Evolutionary conservation across 148 eudicot genomes (phyloP).

Genomic region (Cornus suecica): DNA sequence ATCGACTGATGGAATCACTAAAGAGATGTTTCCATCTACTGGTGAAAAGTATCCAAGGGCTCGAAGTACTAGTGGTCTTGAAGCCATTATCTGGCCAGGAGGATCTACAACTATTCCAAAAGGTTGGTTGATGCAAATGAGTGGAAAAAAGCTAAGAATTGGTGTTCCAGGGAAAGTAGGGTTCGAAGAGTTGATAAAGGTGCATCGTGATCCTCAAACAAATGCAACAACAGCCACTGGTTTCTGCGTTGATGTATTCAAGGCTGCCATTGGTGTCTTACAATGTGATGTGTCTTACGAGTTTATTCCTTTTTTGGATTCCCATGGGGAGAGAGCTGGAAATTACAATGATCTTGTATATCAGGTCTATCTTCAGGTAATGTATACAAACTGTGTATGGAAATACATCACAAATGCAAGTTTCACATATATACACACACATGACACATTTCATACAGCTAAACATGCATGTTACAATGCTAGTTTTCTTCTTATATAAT

Average conservation of each 20-base stretch:
- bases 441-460: too few relatives aligned
- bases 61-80: neutral
- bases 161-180: neutral
- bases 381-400: neutral
- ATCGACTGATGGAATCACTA: neutral
- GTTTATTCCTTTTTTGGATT: constrained; percentile 8
- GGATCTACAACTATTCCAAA: constrained; percentile 17
- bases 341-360: constrained; percentile 21
- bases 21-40: neutral
- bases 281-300: constrained; percentile 10
- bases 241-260: constrained; percentile 22
- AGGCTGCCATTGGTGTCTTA: constrained; percentile 16
- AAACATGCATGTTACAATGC: too few relatives aligned
- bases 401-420: too few relatives aligned
- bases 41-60: too few relatives aligned
- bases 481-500: too few relatives aligned
- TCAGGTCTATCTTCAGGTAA: constrained; percentile 26
- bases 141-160: constrained; percentile 15
- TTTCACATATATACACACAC: neutral
- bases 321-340: neutral
- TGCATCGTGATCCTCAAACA: neutral
- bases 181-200: constrained; percentile 11
- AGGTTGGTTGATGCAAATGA: constrained; percentile 12
- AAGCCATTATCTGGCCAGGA: constrained; percentile 31
- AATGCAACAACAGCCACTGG: constrained; percentile 16